Percentiles rank a stretch among this genome's conserved stretches.
Evolutionary conservation across 2,329 filamentous ascomycete species (phyloP).

Genomic region (Conoideocrella luteorostrata): DNA sequence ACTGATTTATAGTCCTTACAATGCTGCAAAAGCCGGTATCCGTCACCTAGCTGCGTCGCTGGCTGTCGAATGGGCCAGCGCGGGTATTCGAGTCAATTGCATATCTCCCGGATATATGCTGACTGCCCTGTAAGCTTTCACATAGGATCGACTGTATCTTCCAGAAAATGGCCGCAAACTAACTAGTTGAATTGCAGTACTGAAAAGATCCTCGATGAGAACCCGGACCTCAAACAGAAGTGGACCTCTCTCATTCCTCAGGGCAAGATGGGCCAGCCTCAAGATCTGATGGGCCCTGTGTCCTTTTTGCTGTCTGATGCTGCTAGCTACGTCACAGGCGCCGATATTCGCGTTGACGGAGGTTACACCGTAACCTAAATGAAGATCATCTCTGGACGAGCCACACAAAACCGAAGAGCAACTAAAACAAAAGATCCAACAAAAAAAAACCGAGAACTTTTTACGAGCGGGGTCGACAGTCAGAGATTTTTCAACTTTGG

Average conservation of each 20-base stretch:
- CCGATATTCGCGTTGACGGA: slow-evolving; percentile 76
- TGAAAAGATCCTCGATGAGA: slow-evolving; percentile 89
- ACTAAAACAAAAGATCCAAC: background rate
- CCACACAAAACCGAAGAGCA: background rate
- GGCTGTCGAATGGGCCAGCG: slow-evolving; percentile 88
- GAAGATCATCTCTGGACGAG: background rate
- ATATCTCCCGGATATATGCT: slow-evolving; percentile 97
- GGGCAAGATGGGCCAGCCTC: slow-evolving; percentile 86
- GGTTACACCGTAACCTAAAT: slow-evolving; percentile 75
- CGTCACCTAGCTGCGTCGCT: slow-evolving; percentile 80
- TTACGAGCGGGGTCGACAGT: background rate
- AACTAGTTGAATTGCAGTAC: slow-evolving; percentile 47
- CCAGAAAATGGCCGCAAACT: background rate
- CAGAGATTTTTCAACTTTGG: background rate
- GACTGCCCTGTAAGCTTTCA: slow-evolving; percentile 70
- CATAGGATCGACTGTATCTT: slow-evolving; percentile 8
- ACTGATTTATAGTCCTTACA: slow-evolving; percentile 60
- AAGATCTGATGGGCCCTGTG: slow-evolving; percentile 90
- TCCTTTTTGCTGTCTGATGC: slow-evolving; percentile 81
- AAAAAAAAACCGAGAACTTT: background rate
- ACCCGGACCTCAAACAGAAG: slow-evolving; percentile 80
- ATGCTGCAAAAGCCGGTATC: slow-evolving; percentile 87
- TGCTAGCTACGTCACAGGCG: slow-evolving; percentile 63
- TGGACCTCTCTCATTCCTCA: slow-evolving; percentile 91
- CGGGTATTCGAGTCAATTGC: slow-evolving; percentile 87